These are phyloP conservation scores for Aspergillus versicolor DNA, from an alignment of 2,329 filamentous ascomycete species.

Conservation along the genomic window DNA sequence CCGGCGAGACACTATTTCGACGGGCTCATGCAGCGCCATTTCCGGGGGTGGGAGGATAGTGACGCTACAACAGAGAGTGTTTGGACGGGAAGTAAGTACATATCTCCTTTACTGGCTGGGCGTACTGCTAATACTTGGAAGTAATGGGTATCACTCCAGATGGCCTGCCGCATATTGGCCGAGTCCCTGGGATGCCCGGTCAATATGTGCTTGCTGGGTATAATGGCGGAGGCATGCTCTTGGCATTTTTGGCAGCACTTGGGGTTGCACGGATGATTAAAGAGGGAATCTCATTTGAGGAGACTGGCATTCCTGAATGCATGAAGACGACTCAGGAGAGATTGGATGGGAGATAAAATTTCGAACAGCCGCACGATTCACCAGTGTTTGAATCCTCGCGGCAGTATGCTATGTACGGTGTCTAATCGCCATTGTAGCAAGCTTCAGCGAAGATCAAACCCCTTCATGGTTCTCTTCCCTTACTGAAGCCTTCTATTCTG, in stretches of 20 bases:
- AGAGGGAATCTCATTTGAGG: slow-evolving; percentile 3
- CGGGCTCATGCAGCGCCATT: slow-evolving; percentile 38
- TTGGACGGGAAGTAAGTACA: slow-evolving; percentile 37
- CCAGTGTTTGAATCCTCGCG: too few relatives aligned
- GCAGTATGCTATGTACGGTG: too few relatives aligned
- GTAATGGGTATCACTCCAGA: slow-evolving; percentile 28
- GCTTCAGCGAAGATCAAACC: too few relatives aligned
- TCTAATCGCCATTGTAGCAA: too few relatives aligned
- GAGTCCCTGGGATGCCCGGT: slow-evolving; percentile 43
- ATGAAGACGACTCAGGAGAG: not conserved
- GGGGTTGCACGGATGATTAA: slow-evolving; percentile 59
- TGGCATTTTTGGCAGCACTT: slow-evolving; percentile 60
- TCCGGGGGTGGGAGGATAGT: slow-evolving; percentile 37
- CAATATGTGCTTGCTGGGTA: slow-evolving; percentile 62
- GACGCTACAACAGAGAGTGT: slow-evolving; percentile 30
- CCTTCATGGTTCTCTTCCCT: too few relatives aligned
- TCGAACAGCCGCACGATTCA: too few relatives aligned
- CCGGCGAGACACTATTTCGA: slow-evolving; percentile 43
- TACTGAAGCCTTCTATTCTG: too few relatives aligned
- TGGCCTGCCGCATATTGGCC: slow-evolving; percentile 54
- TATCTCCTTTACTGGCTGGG: not conserved
- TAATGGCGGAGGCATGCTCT: slow-evolving; percentile 67
- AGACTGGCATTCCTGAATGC: not conserved
- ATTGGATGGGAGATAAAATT: too few relatives aligned
- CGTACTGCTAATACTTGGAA: not conserved